Percentiles rank a stretch among this genome's conserved stretches.
These are phyloP conservation scores for Triticum turgidum DNA, from an alignment of 176 grass and related monocot species.

Conservation along the genomic window DNA sequence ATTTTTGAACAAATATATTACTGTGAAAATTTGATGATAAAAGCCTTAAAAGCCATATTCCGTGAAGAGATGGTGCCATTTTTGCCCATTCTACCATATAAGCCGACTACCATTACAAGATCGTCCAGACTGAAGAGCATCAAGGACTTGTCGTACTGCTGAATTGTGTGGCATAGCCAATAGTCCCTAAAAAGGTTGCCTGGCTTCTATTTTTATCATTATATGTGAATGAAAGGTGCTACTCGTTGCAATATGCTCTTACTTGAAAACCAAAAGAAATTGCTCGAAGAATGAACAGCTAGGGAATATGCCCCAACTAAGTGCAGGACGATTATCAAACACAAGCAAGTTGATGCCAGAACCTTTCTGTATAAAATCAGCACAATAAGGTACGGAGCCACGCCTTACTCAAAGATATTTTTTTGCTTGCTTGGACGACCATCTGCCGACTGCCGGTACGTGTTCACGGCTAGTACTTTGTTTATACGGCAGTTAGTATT, in stretches of 20 bases:
- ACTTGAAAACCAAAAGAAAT: slow-evolving; percentile 36
- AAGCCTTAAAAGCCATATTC: background rate
- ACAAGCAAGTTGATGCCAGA: slow-evolving; percentile 40
- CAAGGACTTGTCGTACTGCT: slow-evolving; percentile 12
- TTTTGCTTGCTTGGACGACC: slow-evolving; percentile 5
- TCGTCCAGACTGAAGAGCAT: slow-evolving; percentile 13
- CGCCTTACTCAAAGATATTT: slow-evolving; percentile 26
- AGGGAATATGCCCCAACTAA: slow-evolving; percentile 58
- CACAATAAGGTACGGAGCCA: slow-evolving; percentile 16
- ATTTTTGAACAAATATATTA: no score
- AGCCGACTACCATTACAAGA: slow-evolving; percentile 18
- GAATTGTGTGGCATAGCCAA: slow-evolving; percentile 33
- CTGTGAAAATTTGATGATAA: background rate
- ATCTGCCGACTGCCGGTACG: background rate
- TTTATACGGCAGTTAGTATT: background rate
- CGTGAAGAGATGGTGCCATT: background rate
- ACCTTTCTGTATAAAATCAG: slow-evolving; percentile 44
- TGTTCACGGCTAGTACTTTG: background rate
- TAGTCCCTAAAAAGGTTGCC: slow-evolving; percentile 25
- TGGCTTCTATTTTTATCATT: background rate
- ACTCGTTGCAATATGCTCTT: slow-evolving; percentile 31
- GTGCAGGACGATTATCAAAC: slow-evolving; percentile 43
- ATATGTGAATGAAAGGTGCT: slow-evolving; percentile 12
- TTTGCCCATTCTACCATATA: background rate
- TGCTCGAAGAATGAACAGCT: slow-evolving; percentile 43